Evolutionary conservation across 2,329 filamentous ascomycete genomes (phyloP).

Genomic region (Aspergillus eucalypticola): DNA sequence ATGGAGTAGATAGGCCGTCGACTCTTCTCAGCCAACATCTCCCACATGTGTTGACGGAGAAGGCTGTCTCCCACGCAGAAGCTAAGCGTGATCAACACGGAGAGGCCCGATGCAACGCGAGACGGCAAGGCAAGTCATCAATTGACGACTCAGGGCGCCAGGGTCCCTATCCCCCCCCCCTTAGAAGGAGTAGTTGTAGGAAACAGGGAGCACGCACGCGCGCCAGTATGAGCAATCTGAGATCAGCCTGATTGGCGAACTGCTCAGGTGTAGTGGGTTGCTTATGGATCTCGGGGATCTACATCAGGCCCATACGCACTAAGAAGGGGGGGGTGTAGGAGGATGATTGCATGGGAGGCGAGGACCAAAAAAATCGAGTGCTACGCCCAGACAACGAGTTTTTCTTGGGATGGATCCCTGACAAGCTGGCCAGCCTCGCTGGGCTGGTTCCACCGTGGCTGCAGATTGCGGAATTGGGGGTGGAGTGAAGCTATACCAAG

Average conservation of each 20-base stretch:
- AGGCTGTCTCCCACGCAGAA: neutral
- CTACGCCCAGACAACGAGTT: neutral
- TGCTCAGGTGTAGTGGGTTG: neutral
- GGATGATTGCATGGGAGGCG: neutral
- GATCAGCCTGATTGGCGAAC: conserved; percentile 3
- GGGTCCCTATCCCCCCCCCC: neutral
- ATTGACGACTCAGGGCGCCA: neutral
- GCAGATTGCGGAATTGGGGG: neutral
- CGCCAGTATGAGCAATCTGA: neutral
- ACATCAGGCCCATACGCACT: conserved; percentile 7
- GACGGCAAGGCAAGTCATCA: conserved; percentile 1
- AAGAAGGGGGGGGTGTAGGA: neutral
- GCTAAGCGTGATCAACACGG: conserved; percentile 1
- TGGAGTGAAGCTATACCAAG: neutral
- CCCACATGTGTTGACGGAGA: neutral
- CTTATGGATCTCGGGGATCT: conserved; percentile 8
- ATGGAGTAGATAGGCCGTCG: neutral
- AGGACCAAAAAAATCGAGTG: conserved; percentile 5
- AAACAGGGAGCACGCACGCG: neutral
- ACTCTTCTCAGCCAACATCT: neutral
- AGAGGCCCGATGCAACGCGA: neutral
- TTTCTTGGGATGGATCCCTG: neutral
- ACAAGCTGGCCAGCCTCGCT: conserved; percentile 4
- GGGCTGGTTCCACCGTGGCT: neutral
- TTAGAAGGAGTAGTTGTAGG: neutral